Percentiles rank a stretch among this genome's conserved stretches.
These are phyloP conservation scores for Solanum chaucha DNA, from an alignment of 257 asterid genomes.

Conservation along the genomic window DNA sequence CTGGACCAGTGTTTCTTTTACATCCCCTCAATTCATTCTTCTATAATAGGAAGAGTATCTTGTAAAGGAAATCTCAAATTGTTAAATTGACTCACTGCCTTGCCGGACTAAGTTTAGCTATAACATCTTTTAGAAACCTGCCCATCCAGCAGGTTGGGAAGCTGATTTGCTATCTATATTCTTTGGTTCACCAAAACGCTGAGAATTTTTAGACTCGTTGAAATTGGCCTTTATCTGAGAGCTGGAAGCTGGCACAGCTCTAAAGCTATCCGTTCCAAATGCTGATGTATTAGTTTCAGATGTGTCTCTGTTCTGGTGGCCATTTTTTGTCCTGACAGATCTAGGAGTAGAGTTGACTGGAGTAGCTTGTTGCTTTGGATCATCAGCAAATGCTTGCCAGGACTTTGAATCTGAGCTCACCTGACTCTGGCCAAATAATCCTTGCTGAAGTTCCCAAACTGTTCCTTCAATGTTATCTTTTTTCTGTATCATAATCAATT, in stretches of 20 bases:
- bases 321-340: constrained; percentile 68
- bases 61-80: neutral
- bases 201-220: constrained; percentile 31
- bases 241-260: constrained; percentile 53
- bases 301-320: constrained; percentile 35
- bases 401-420: constrained; percentile 48
- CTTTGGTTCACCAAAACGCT: constrained; percentile 36
- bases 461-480: constrained; percentile 70
- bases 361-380: constrained; percentile 25
- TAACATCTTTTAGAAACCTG: constrained; percentile 44
- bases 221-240: constrained; percentile 30
- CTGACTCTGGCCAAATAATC: constrained; percentile 43
- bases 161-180: constrained; percentile 36
- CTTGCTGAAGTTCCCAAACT: constrained; percentile 66
- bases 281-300: constrained; percentile 45
- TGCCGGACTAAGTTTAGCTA: neutral
- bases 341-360: constrained; percentile 26
- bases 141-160: constrained; percentile 97
- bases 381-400: constrained; percentile 84
- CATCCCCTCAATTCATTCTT: neutral
- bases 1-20: neutral
- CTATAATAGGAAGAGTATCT: neutral
- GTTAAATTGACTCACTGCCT: neutral
- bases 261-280: constrained; percentile 68
- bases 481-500: constrained; percentile 13